Conservation (phyloP, 139 green algal species). For the Chlamydomonas sp. region DNA sequence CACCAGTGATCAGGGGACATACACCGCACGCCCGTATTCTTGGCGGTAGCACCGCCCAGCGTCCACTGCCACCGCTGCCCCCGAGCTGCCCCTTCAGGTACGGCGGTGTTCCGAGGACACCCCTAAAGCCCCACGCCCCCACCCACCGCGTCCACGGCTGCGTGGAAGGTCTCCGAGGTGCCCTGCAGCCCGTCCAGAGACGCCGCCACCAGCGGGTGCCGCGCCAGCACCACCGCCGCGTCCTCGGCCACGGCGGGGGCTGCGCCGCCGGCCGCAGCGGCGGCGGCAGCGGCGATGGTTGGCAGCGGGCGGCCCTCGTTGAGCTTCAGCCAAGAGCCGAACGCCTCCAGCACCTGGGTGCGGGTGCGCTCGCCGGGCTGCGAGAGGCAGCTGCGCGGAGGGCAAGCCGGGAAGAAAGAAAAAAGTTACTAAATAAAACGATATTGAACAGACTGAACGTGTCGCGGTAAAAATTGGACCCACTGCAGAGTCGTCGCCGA, state of each 20-base stretch:
- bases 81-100: no score
- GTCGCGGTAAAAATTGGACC: no score
- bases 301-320: conserved; percentile 44
- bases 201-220: conserved; percentile 64
- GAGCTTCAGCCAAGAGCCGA: conserved; percentile 84
- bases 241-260: conserved; percentile 6
- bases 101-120: no score
- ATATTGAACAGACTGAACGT: no score
- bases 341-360: conserved; percentile 76
- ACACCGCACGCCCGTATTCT: no score
- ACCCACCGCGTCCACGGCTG: conserved; percentile 78
- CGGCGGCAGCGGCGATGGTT: conserved; percentile 13
- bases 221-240: conserved; percentile 18
- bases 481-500: no score
- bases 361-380: conserved; percentile 45
- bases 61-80: no score
- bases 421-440: no score
- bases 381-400: conserved; percentile 43
- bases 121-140: background rate
- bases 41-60: no score
- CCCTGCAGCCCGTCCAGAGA: conserved; percentile 73
- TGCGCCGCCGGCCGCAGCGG: conserved; percentile 11
- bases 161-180: conserved; percentile 74
- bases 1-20: background rate
- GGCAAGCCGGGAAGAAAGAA: no score